phyloP scores from a whole-genome alignment of 2,329 filamentous ascomycete genomes.

The Paecilomyces formosus region DNA sequence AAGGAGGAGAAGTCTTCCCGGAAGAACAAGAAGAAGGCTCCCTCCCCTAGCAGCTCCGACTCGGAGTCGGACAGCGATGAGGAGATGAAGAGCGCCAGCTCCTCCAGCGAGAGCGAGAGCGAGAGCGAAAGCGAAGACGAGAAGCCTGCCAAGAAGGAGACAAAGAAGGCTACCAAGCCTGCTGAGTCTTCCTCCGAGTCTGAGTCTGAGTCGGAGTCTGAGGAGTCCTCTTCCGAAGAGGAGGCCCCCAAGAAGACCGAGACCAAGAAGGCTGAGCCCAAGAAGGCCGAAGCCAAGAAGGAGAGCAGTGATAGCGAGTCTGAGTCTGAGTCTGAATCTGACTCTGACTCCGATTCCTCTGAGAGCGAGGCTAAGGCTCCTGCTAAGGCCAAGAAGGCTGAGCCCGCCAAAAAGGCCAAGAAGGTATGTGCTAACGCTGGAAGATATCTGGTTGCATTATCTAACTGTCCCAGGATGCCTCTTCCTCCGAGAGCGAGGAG shows the following conservation, averaged over 20 bases:
- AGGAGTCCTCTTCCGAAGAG: constrained; percentile 18
- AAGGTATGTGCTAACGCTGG: constrained; percentile 2
- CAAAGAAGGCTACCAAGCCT: constrained; percentile 18
- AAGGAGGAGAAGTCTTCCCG: constrained; percentile 35
- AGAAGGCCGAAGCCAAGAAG: constrained; percentile 1
- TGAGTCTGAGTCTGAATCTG: constrained; percentile 11
- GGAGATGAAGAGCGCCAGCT: constrained; percentile 26
- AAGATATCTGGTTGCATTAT: not conserved
- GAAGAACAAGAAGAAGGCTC: constrained; percentile 38
- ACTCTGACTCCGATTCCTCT: constrained; percentile 8
- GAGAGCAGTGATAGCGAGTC: constrained; percentile 14
- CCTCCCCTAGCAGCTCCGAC: constrained; percentile 28
- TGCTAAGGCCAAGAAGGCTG: constrained; percentile 11
- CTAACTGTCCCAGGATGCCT: constrained; percentile 5
- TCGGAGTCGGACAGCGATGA: constrained; percentile 30
- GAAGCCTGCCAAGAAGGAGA: constrained; percentile 27
- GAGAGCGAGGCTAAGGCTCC: constrained; percentile 13
- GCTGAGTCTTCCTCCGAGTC: constrained; percentile 25
- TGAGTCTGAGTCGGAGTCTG: constrained; percentile 24
- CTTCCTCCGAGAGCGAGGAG: constrained; percentile 16
- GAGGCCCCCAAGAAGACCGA: constrained; percentile 11
- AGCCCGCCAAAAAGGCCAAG: constrained; percentile 4
- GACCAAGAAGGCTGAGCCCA: constrained; percentile 8
- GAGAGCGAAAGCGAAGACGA: constrained; percentile 28
- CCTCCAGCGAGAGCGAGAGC: constrained; percentile 23